Base-by-base conservation (phyloP, 202 grass and related monocot genomes). In the Dendrocalamus latiflorus region DNA sequence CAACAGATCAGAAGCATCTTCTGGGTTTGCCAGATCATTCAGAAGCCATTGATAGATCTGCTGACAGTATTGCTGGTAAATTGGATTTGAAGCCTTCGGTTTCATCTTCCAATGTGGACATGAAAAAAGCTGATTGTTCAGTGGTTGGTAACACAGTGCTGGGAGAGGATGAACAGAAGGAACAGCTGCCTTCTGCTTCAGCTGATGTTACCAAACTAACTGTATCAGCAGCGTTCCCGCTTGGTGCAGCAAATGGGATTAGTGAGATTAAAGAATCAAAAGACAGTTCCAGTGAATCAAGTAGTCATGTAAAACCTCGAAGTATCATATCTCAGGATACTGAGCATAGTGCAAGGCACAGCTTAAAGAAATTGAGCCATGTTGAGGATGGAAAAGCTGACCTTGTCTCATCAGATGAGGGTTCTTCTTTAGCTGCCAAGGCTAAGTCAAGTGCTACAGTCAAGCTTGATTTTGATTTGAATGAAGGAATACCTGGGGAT, bases 381-480 rank as follows among this genome's bases (percentile, higher is more conserved):
- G 54, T 30, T 72, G 84, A 15, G 9, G 41, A n/a, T 57, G 65
- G 48, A 60, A 83, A 84, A 50, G 89, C 86, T 55, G 83, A 80
- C 34, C 24, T 76, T 75, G 54, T 80, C 37, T 84, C 73, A 68
- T 89, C 86, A 75, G 73, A 76, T 22, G 82, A 90, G 44, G 82
- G 67, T 77, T 90, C 85, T 83, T 84, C 86, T 36, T 63, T 85
- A 21, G 63, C 65, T 55, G 61, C 53, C 42, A 82, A 69, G 44
- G 21, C 68, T 9, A 85, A 70, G 37, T 68, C 72, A 72, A 80
- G 58, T 85, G 54, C 64, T 66, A 58, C 72, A 69, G 41, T 83
- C 16, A 90, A 85, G 75, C 78, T 94, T 83, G 92, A 89, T 34
- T 94, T 94, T 8, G 92, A 94, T 77, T 87, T 94, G 70, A 94